These are phyloP conservation scores for Mallotus japonicus DNA, from an alignment of 441 rosid genomes.

Conservation along the genomic window DNA sequence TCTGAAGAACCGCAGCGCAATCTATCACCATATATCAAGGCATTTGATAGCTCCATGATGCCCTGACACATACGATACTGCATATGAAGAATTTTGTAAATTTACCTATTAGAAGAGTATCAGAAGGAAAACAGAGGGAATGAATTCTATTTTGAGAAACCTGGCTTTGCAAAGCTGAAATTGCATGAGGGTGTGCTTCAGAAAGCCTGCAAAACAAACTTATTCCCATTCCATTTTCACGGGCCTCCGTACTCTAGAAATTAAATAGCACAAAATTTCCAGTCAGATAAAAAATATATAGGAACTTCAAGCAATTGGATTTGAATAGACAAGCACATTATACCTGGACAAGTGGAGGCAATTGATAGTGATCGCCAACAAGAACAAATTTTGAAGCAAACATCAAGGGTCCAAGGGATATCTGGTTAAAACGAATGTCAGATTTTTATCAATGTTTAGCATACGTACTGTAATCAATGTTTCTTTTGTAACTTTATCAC, in stretches of 20 bases:
- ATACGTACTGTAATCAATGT: neutral
- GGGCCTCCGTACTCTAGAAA: conserved; percentile 85
- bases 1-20: conserved; percentile 84
- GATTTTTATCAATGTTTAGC: neutral
- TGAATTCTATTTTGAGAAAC: conserved; percentile 36
- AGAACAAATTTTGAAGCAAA: conserved; percentile 85
- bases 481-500: neutral
- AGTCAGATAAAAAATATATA: conserved; percentile 22
- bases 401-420: conserved; percentile 90
- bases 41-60: conserved; percentile 90
- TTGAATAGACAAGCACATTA: conserved; percentile 7
- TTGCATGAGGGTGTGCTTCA: conserved; percentile 98
- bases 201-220: conserved; percentile 97
- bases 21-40: conserved; percentile 90
- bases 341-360: conserved; percentile 97
- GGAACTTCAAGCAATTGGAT: conserved; percentile 21
- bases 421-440: conserved; percentile 44
- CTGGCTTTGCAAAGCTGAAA: conserved; percentile 96
- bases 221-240: conserved; percentile 89
- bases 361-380: conserved; percentile 98
- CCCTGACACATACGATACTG: conserved; percentile 98
- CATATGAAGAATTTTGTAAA: conserved; percentile 28
- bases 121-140: conserved; percentile 11
- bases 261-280: conserved; percentile 24
- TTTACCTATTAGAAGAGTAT: conserved; percentile 20